Base-by-base conservation (phyloP, 139 green algal species). In the Chlorella sp. region DNA sequence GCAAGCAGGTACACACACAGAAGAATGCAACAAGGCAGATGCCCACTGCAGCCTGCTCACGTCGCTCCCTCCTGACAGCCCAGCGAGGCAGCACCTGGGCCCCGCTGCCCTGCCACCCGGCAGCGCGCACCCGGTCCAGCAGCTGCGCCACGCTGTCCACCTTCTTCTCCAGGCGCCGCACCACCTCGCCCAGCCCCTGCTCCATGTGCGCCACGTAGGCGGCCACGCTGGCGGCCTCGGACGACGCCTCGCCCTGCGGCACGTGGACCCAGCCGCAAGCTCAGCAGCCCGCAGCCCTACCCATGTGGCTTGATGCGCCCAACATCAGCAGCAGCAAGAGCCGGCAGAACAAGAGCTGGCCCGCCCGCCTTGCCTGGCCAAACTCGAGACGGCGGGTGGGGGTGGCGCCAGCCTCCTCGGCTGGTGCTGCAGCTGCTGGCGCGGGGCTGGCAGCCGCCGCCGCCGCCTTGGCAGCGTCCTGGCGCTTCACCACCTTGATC, bases 401-500 rank as follows among this genome's bases (percentile, higher is more conserved):
- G 28, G 38, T 69, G 8, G 56, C 41, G 40, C 51, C 70, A 16
- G 43, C 43, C 13, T 60, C 43, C 70, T 54, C 22, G 1, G 68
- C 65, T 44, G 65, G 30, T 40, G 64, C 64, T 40, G 28, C 64
- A 44, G 65, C 65, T 73, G 65, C 65, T 44, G 65, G 62, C 24
- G 62, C 30, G 62, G 30, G 30, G 30, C 62, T 38, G 36, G 65
- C 65, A 28, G 65, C 65, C 3, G 65, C 65, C 40, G 38, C 17
- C 38, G 72, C 72, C 5, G 76, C 77, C 6, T 43, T n/a, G 6
- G 36, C 54, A 2, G 77, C 77, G 11, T 64, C 64, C 77, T 83
- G 58, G 9, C 77, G 77, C 79, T 76, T 68, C 56, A 84, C 79
- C 43, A 84, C 64, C 64, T 84, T 84, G n/a, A 84, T 84, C 44